Evolutionary conservation across 108 stramenopile genomes (phyloP).

Genomic region (Aurantiochytrium sp.): DNA sequence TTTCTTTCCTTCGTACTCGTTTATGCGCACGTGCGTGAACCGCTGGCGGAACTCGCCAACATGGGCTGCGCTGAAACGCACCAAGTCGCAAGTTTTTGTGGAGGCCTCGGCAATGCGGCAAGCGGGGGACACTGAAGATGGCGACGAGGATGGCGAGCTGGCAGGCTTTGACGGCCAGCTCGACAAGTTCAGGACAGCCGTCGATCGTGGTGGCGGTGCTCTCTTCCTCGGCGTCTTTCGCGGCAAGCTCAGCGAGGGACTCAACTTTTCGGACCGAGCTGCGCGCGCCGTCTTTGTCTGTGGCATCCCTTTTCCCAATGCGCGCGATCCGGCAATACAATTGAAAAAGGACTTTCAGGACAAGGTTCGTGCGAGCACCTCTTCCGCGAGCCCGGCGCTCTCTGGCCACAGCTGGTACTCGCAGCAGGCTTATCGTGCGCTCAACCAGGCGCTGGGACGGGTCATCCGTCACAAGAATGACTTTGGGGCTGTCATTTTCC

Average conservation of each 20-base stretch:
- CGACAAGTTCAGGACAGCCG: not conserved
- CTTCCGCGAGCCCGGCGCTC: not conserved
- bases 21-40: conserved; percentile 29
- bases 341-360: conserved; percentile 79
- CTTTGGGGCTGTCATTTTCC: conserved; percentile 71
- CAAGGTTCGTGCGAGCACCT: not conserved
- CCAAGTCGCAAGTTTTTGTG: conserved; percentile 48
- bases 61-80: conserved; percentile 57
- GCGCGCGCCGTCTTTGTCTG: conserved; percentile 88
- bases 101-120: not conserved
- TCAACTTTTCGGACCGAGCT: conserved; percentile 81
- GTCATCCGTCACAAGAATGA: conserved; percentile 77
- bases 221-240: conserved; percentile 87
- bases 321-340: conserved; percentile 80
- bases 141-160: not conserved
- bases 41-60: conserved; percentile 32
- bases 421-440: conserved; percentile 79
- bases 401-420: conserved; percentile 73
- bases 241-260: conserved; percentile 69
- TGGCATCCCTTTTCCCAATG: conserved; percentile 90
- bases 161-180: not conserved
- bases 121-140: not conserved
- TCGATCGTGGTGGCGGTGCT: conserved; percentile 59
- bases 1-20: conserved; percentile 90
- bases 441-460: conserved; percentile 76